These are phyloP conservation scores for Chaetomium globosum DNA, from an alignment of 2,329 filamentous ascomycete genomes.

Conservation along the genomic window DNA sequence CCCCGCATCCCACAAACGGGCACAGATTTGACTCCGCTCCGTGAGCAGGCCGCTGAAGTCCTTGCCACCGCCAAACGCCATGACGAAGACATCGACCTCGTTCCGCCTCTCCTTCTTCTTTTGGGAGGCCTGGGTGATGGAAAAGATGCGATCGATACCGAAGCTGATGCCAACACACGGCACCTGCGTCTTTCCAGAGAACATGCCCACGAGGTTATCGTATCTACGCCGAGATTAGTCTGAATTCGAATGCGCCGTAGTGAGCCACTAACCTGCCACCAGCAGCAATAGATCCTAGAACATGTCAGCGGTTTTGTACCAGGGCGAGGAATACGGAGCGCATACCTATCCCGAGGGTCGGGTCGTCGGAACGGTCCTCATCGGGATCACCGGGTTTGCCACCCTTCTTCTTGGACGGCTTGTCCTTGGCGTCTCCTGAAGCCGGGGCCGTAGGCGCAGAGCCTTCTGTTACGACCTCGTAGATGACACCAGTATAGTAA, in stretches of 20 bases:
- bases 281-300: conserved; percentile 65
- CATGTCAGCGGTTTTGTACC: conserved; percentile 16
- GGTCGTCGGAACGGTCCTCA: conserved; percentile 36
- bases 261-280: conserved; percentile 63
- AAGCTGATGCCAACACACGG: conserved; percentile 93
- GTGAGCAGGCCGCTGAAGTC: conserved; percentile 77
- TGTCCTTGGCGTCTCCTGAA: conserved; percentile 25
- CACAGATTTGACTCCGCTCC: conserved; percentile 49
- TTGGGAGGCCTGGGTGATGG: conserved; percentile 77
- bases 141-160: conserved; percentile 93
- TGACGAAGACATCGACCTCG: conserved; percentile 88
- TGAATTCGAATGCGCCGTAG: not conserved
- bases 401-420: conserved; percentile 35
- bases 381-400: conserved; percentile 33
- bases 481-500: conserved; percentile 89
- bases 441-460: conserved; percentile 57
- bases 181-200: conserved; percentile 76
- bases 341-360: conserved; percentile 34
- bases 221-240: conserved; percentile 50
- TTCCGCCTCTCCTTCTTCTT: conserved; percentile 61
- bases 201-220: conserved; percentile 93
- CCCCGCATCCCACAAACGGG: conserved; percentile 75
- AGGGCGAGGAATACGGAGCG: not conserved
- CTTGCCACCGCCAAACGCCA: conserved; percentile 89
- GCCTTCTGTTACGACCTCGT: conserved; percentile 83